Conservation (phyloP, 2,329 filamentous ascomycete genomes). For the Phaeophleospora eucalypticola region DNA sequence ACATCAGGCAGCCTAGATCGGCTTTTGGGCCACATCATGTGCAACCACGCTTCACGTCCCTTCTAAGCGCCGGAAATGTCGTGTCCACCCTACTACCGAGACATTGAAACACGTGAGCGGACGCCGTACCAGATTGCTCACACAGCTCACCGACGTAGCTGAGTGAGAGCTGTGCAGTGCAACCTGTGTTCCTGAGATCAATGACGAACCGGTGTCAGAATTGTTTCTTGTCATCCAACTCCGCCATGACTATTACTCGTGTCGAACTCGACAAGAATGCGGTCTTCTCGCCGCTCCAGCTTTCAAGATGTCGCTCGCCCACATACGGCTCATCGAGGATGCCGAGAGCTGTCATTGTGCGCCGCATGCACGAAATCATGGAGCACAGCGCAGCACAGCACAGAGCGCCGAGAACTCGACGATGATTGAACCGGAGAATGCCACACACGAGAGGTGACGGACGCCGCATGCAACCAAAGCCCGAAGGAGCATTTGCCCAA, state of each 20-base stretch:
- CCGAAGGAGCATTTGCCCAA: no score
- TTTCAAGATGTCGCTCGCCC: no score
- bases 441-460: no score
- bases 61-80: background rate
- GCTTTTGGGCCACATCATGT: background rate
- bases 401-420: no score
- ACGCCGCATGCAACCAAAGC: no score
- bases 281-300: background rate
- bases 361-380: slow-evolving; percentile 18
- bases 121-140: no score
- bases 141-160: no score
- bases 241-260: no score
- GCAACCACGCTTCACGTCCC: background rate
- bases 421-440: no score
- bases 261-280: background rate
- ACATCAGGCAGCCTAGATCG: background rate
- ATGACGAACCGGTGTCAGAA: no score
- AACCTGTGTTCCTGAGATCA: no score
- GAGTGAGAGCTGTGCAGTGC: background rate
- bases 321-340: slow-evolving; percentile 25
- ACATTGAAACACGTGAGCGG: background rate
- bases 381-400: slow-evolving; percentile 9
- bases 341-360: slow-evolving; percentile 8
- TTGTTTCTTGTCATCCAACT: no score
- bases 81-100: background rate